Evolutionary conservation across 805 yeast genomes (phyloP).

Genomic region (Candida pseudofarinosa): DNA sequence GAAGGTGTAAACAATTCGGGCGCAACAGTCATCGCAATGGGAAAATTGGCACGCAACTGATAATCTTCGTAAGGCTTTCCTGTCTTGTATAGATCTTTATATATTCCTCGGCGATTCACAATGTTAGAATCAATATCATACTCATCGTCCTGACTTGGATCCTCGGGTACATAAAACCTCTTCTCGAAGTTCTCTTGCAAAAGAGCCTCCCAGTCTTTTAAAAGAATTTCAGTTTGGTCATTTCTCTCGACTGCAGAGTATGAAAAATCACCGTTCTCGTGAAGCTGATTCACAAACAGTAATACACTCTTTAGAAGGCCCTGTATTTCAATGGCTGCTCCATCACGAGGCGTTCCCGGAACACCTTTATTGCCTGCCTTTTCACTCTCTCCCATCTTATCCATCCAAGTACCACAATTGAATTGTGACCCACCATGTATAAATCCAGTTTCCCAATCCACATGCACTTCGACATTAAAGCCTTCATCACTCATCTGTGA

Average conservation of each 20-base stretch:
- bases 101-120: slow-evolving; percentile 88
- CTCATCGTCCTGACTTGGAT: slow-evolving; percentile 54
- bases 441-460: slow-evolving; percentile 88
- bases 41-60: slow-evolving; percentile 86
- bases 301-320: slow-evolving; percentile 83
- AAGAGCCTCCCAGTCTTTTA: slow-evolving; percentile 69
- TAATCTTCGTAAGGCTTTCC: slow-evolving; percentile 93
- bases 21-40: slow-evolving; percentile 91
- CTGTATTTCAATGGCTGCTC: slow-evolving; percentile 90
- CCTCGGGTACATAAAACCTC: slow-evolving; percentile 70
- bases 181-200: slow-evolving; percentile 73
- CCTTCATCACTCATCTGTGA: slow-evolving; percentile 92
- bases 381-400: slow-evolving; percentile 95
- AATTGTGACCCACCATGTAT: slow-evolving; percentile 86
- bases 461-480: slow-evolving; percentile 72
- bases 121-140: slow-evolving; percentile 60
- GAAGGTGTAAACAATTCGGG: slow-evolving; percentile 78
- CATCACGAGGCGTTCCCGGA: slow-evolving; percentile 98
- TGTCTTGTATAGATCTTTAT: slow-evolving; percentile 77
- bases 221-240: slow-evolving; percentile 53
- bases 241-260: slow-evolving; percentile 53
- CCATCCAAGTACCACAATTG: slow-evolving; percentile 99
- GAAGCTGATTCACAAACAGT: slow-evolving; percentile 68
- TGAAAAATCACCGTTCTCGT: slow-evolving; percentile 51
- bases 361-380: slow-evolving; percentile 81